These are phyloP conservation scores for Aspergillus cavernicola DNA, from an alignment of 495 filamentous ascomycete genomes.

Conservation along the genomic window DNA sequence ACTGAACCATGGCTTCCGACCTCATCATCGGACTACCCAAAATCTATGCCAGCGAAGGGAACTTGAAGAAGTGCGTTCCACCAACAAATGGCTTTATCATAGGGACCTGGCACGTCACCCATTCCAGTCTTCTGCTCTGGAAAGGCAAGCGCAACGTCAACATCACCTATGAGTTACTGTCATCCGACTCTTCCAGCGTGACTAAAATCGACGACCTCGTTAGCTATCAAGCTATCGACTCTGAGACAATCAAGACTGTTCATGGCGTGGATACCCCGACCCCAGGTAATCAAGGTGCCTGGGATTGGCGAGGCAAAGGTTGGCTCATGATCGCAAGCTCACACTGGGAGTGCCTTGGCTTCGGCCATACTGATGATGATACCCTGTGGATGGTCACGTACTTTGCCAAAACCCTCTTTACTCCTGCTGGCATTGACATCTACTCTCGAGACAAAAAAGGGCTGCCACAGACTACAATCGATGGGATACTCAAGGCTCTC, in stretches of 20 bases:
- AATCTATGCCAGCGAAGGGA: slow-evolving; percentile 11
- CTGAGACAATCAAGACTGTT: slow-evolving; percentile 54
- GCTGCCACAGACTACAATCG: slow-evolving; percentile 42
- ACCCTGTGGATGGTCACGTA: slow-evolving; percentile 67
- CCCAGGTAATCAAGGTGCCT: slow-evolving; percentile 39
- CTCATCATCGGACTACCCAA: slow-evolving; percentile 15
- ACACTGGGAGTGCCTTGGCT: slow-evolving; percentile 74
- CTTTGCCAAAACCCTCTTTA: slow-evolving; percentile 72
- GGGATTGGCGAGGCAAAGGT: slow-evolving; percentile 71
- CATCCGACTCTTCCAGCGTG: slow-evolving; percentile 17
- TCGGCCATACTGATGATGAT: slow-evolving; percentile 49
- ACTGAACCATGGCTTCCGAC: slow-evolving; percentile 13
- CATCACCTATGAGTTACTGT: slow-evolving; percentile 62
- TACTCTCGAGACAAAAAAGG: slow-evolving; percentile 57
- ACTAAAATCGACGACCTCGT: slow-evolving; percentile 63
- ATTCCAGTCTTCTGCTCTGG: slow-evolving; percentile 75
- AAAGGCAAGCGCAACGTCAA: slow-evolving; percentile 60
- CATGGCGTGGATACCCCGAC: slow-evolving; percentile 59
- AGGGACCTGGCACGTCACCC: slow-evolving; percentile 67
- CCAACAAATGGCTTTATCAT: slow-evolving; percentile 58
- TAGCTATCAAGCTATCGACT: slow-evolving; percentile 51
- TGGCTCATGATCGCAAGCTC: slow-evolving; percentile 58
- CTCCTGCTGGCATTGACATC: slow-evolving; percentile 70
- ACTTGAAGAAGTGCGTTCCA: slow-evolving; percentile 34
- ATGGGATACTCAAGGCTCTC: slow-evolving; percentile 42